Percentiles rank a stretch among this genome's conserved stretches.
phyloP scores from a whole-genome alignment of 345 rosid genomes.

The Eutrema heterophyllum region DNA sequence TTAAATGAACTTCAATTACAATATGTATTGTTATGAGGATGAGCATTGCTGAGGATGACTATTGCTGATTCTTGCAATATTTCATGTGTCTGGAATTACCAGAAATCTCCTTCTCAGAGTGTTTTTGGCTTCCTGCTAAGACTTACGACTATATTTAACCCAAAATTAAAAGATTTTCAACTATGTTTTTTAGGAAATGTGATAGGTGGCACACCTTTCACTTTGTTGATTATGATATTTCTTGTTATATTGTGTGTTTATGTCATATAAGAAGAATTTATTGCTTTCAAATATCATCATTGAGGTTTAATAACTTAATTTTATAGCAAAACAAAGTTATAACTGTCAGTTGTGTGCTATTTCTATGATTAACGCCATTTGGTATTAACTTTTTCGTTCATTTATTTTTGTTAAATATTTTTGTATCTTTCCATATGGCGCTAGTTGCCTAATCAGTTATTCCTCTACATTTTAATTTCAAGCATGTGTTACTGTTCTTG shows the following conservation, averaged over 20 bases:
- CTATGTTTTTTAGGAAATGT: not conserved
- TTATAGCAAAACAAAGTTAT: not conserved
- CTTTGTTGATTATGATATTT: slow-evolving; percentile 7
- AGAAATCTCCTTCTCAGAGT: not conserved
- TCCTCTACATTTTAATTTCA: not conserved
- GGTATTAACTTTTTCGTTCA: not conserved
- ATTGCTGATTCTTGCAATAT: slow-evolving; percentile 11
- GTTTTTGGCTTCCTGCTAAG: not conserved
- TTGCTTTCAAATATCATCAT: not conserved
- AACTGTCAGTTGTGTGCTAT: not conserved
- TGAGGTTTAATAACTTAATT: not conserved
- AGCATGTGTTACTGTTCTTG: not conserved
- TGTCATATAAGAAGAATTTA: not conserved
- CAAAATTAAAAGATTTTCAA: not conserved
- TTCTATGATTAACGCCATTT: not conserved
- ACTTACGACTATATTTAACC: not conserved
- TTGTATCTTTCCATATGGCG: not conserved
- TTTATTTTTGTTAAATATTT: not conserved
- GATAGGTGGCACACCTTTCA: not conserved
- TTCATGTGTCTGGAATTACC: slow-evolving; percentile 1
- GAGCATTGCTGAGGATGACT: not conserved
- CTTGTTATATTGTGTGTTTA: not conserved
- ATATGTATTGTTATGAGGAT: not conserved
- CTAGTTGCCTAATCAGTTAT: slow-evolving; percentile 1
- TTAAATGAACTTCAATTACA: not conserved